Conservation (phyloP, 371 early-diverging fungal species). For the Rhizomucor pusillus region DNA sequence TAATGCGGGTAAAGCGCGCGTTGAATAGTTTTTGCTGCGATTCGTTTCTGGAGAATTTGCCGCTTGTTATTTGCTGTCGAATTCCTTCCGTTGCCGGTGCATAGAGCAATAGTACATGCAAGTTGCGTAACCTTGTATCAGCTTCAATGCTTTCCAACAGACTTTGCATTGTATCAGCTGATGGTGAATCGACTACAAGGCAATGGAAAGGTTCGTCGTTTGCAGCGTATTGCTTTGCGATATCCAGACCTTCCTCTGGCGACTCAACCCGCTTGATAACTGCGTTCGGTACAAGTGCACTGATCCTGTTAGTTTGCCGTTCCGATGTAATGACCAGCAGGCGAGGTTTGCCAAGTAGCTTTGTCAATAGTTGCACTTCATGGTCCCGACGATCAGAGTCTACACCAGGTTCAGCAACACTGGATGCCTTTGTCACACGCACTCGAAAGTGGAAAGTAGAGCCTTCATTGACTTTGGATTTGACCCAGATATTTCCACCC, state of each 20-base stretch:
- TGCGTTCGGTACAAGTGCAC: slow-evolving; percentile 22
- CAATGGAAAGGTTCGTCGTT: slow-evolving; percentile 19
- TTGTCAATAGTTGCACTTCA: slow-evolving; percentile 18
- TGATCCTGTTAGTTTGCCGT: slow-evolving; percentile 27
- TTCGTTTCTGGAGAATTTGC: slow-evolving; percentile 4
- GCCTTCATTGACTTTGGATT: slow-evolving; percentile 46
- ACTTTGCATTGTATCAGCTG: slow-evolving; percentile 12
- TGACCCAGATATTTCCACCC: slow-evolving; percentile 54
- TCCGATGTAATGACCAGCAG: slow-evolving; percentile 27
- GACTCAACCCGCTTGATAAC: slow-evolving; percentile 11
- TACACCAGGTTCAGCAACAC: slow-evolving; percentile 25
- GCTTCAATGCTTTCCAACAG: slow-evolving; percentile 18
- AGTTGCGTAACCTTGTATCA: slow-evolving; percentile 10
- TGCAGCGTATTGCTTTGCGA: slow-evolving; percentile 2
- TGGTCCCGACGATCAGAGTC: slow-evolving; percentile 22
- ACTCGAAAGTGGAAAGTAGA: slow-evolving; percentile 53
- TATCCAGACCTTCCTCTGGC: slow-evolving; percentile 13
- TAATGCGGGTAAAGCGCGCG: slow-evolving; percentile 39
- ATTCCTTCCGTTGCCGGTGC: slow-evolving; percentile 36
- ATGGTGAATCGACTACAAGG: slow-evolving; percentile 33
- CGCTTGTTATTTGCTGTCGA: slow-evolving; percentile 16
- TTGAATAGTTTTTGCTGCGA: slow-evolving; percentile 6
- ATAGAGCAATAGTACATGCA: slow-evolving; percentile 27
- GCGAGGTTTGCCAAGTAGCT: slow-evolving; percentile 30
- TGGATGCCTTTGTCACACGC: slow-evolving; percentile 32